Evolutionary conservation across 306 rosid species (phyloP), one percentile per base, ranked within the genome.

Genomic region (Canavalia ensiformis): DNA sequence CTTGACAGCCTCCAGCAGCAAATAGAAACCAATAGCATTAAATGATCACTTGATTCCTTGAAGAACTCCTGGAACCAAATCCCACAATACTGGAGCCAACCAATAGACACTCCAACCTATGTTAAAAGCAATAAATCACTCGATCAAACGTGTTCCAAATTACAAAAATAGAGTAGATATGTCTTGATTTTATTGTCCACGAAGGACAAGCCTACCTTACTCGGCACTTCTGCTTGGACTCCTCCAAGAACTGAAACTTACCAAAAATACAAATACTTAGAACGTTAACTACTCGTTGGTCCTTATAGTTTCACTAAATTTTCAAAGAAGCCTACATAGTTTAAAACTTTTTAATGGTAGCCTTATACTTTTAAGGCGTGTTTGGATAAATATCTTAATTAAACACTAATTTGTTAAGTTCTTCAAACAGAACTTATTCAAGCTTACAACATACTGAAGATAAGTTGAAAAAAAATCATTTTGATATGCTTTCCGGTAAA

Each of bases 31-130:
- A 86, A 80, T 80, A 74, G 83, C 83, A 81, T 83, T 72, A 84
- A 90, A 87, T 77, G 87, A 86, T 85, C 96, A 82, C 90, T 91
- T 88, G 96, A 89, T 79, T 89, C 75, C 92, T 87, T 81, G 90
- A 87, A 87, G 90, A 88, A 94, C 89, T 88, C 78, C 84, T 73
- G 63, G 89, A 90, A 89, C 86, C 94, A 89, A 86, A 78, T 89
- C 89, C 95, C 87, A 88, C 88, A 90, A 89, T 76, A 91, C 81
- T 87, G 89, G 87, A 88, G 80, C 82, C 84, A 76, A 76, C 55
- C 91, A 88, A 79, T 77, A 85, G 87, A 84, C 59, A 78, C 86
- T 84, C 91, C 95, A 84, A 95, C 99, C 99, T 93, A 95, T 85
- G 86, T 90, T 92, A 82, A 88, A 86, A 95, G 92, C 90, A 93